Evolutionary conservation across 768 basidiomycete genomes (phyloP).

Genomic region (Pulveroboletus sp.): DNA sequence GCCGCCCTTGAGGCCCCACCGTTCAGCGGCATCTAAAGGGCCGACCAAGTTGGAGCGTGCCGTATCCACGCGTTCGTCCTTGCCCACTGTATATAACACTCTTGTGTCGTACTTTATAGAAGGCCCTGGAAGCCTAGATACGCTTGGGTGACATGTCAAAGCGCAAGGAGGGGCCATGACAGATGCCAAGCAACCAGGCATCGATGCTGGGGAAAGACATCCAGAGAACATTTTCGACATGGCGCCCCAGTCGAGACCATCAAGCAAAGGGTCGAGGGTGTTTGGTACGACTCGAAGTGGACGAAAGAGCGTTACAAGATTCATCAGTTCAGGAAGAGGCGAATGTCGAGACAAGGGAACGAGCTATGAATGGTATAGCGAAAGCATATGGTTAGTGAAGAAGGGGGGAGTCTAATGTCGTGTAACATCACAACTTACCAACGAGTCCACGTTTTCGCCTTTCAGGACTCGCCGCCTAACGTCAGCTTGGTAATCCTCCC

Average conservation of each 20-base stretch:
- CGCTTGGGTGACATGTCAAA: conserved; percentile 10
- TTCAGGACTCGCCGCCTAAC: conserved; percentile 38
- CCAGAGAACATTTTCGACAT: conserved; percentile 65
- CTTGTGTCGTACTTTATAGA: conserved; percentile 3
- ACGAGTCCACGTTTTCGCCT: conserved; percentile 48
- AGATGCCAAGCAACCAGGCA: conserved; percentile 7
- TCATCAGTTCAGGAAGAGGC: conserved; percentile 76
- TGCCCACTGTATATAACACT: background rate
- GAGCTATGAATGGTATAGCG: conserved; percentile 40
- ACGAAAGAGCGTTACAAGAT: conserved; percentile 76
- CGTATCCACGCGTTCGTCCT: conserved; percentile 39
- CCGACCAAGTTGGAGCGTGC: conserved; percentile 66
- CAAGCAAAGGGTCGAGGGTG: conserved; percentile 50
- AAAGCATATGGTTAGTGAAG: background rate
- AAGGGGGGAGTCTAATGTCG: background rate
- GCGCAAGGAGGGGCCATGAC: conserved; percentile 24
- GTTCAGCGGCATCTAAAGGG: conserved; percentile 42
- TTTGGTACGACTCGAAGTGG: conserved; percentile 79
- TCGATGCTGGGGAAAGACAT: conserved; percentile 36
- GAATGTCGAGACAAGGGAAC: conserved; percentile 87
- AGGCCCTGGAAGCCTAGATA: conserved; percentile 20
- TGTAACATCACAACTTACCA: conserved; percentile 44
- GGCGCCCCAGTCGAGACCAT: conserved; percentile 66
- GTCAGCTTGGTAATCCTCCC: conserved; percentile 46
- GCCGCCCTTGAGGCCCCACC: conserved; percentile 53